Evolutionary conservation across 1,284 basidiomycete species (phyloP), one percentile per base, ranked within the genome.

Genomic region (Butyriboletus appendiculatus): DNA sequence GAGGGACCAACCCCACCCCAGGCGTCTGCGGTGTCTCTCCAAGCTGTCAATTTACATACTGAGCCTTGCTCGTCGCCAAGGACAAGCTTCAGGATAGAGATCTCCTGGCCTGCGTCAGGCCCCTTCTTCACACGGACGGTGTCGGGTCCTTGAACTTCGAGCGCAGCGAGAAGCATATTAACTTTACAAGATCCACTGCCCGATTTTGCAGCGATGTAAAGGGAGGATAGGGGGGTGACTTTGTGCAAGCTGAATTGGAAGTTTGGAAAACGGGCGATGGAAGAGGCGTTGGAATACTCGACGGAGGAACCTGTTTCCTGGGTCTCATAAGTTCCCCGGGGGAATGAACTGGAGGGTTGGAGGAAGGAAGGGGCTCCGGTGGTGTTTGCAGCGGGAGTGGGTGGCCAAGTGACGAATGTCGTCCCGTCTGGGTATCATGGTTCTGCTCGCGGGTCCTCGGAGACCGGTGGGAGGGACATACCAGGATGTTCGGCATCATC

Each of bases 81-180:
- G 42, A 91, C 79, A 59, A 90, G 72, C 60, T 82, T 86, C 38
- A 90, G 68, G 28, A 91, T 64, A 0, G 77, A 79, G 0, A 89
- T 80, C 57, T 88, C 80, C 53, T 81, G 83, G 9, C 88, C 89
- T 3, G 83, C 79, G 45, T 90, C 84, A 2, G 61, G 61, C 0
- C 88, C 88, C 48, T 80, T 84, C 68, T 86, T 89, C 32, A 88
- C 74, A 15, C 68, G 76, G 33, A 92, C 79, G 4, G 73, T 73
- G 57, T 87, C 84, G 2, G 88, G 89, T 0, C 88, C 88, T 45
- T 90, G 88, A 15, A 88, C 78, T 66, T 92, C 89, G 44, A 92
- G 72, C 2, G 81, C 77, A 4, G 84, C 88, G 5, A 85, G 75
- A 7, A 92, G 74, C 5, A 86, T 58, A 40, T 75, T 80, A 10